These are phyloP conservation scores for Rhizopogon rudus DNA, from an alignment of 768 basidiomycete species.

Conservation along the genomic window DNA sequence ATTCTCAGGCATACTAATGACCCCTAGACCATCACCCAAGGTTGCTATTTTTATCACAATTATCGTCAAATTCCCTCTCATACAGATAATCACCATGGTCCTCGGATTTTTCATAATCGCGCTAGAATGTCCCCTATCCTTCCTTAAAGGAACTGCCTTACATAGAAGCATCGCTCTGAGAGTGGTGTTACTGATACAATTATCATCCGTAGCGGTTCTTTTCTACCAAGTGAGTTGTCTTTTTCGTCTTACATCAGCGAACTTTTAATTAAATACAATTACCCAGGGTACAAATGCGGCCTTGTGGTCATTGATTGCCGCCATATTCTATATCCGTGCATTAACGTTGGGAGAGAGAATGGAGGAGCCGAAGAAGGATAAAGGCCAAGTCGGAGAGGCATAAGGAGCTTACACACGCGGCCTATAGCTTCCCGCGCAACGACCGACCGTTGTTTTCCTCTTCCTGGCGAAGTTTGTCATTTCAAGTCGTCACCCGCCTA, in stretches of 20 bases:
- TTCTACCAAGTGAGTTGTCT: slow-evolving; percentile 67
- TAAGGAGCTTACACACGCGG: slow-evolving; percentile 26
- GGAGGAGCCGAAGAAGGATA: slow-evolving; percentile 58
- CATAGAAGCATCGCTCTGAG: slow-evolving; percentile 63
- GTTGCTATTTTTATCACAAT: slow-evolving; percentile 61
- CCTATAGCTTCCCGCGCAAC: too few relatives aligned
- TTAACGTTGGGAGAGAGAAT: slow-evolving; percentile 64
- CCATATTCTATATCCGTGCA: slow-evolving; percentile 62
- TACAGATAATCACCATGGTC: slow-evolving; percentile 66
- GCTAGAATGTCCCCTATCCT: slow-evolving; percentile 69
- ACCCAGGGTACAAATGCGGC: slow-evolving; percentile 80
- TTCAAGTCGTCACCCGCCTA: too few relatives aligned
- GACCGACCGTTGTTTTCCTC: too few relatives aligned
- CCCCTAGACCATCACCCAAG: slow-evolving; percentile 51
- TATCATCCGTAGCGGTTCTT: slow-evolving; percentile 56
- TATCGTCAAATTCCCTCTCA: slow-evolving; percentile 72
- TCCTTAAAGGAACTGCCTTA: slow-evolving; percentile 47
- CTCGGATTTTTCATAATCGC: slow-evolving; percentile 55
- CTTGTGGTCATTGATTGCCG: slow-evolving; percentile 73
- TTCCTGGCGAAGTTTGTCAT: too few relatives aligned
- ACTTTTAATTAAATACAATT: neutral
- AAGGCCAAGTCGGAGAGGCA: slow-evolving; percentile 52
- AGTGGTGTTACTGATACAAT: slow-evolving; percentile 58
- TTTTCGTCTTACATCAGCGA: neutral
- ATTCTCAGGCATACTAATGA: neutral